Conservation (phyloP, 2,329 filamentous ascomycete genomes). For the Ophiognomonia clavigignenti-juglandacearum region DNA sequence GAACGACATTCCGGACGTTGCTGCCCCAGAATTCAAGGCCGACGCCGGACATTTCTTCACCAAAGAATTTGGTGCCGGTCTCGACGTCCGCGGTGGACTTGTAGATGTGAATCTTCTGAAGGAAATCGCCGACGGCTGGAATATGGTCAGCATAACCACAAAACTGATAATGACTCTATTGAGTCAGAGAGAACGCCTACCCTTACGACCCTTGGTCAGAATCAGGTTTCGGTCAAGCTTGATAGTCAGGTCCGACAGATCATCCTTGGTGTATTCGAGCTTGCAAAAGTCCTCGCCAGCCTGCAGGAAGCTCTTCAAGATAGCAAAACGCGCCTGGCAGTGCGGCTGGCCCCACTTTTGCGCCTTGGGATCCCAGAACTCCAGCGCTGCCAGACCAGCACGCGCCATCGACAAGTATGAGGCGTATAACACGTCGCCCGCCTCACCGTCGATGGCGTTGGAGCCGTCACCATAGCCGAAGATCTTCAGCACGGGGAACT, state of each 20-base stretch:
- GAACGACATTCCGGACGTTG: constrained; percentile 70
- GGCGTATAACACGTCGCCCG: constrained; percentile 82
- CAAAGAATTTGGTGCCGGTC: constrained; percentile 73
- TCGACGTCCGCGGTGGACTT: constrained; percentile 84
- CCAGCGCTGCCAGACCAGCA: constrained; percentile 80
- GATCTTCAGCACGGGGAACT: constrained; percentile 82
- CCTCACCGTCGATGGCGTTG: constrained; percentile 66
- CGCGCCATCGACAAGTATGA: constrained; percentile 92
- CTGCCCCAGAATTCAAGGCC: constrained; percentile 78
- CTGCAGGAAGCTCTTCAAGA: constrained; percentile 77
- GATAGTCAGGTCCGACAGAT: constrained; percentile 77
- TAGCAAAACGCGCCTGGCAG: constrained; percentile 87
- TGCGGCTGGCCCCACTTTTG: constrained; percentile 91
- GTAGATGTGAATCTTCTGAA: constrained; percentile 89
- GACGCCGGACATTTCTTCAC: constrained; percentile 71
- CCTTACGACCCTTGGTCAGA: constrained; percentile 70
- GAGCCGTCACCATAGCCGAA: constrained; percentile 84
- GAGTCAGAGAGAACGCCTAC: constrained; percentile 22
- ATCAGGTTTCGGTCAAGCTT: constrained; percentile 83
- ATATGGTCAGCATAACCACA: neutral
- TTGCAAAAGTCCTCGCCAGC: constrained; percentile 85
- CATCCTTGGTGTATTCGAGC: constrained; percentile 66
- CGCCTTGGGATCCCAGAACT: constrained; percentile 91
- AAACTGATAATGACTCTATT: neutral
- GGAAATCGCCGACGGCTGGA: constrained; percentile 72